Percentiles rank a stretch among this genome's conserved stretches.
phyloP scores from a whole-genome alignment of 495 filamentous ascomycete genomes.

The Penicillium bovifimosum region DNA sequence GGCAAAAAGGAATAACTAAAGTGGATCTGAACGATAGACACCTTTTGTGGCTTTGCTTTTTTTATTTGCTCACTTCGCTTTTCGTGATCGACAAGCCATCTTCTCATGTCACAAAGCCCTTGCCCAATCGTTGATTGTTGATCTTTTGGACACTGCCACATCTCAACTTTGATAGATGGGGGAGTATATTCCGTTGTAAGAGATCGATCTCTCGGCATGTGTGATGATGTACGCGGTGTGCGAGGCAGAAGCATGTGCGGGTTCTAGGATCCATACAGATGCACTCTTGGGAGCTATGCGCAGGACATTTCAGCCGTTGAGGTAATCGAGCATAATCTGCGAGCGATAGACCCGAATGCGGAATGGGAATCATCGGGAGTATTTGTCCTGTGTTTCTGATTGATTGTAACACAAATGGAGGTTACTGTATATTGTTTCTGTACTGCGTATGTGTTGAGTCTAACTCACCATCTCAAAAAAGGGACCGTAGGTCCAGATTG shows the following conservation, averaged over 20 bases:
- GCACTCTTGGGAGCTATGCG: neutral
- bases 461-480: neutral
- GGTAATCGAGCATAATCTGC: neutral
- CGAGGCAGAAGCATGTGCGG: constrained; percentile 2
- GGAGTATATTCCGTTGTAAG: neutral
- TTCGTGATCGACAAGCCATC: constrained; percentile 3
- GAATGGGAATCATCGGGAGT: neutral
- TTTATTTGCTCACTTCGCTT: neutral
- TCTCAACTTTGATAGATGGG: neutral
- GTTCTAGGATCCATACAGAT: neutral
- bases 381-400: no score
- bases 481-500: constrained; percentile 1
- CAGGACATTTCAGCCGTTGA: constrained; percentile 3
- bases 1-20: neutral
- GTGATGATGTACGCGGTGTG: neutral
- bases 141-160: neutral
- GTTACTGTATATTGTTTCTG: neutral
- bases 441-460: neutral
- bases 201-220: neutral
- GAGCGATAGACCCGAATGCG: neutral
- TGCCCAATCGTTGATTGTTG: neutral
- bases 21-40: neutral
- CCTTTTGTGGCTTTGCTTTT: neutral
- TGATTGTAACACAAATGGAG: neutral
- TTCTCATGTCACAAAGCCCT: neutral